Evolutionary conservation across 257 asterid genomes (phyloP).

Genomic region (Fraxinus pennsylvanica): DNA sequence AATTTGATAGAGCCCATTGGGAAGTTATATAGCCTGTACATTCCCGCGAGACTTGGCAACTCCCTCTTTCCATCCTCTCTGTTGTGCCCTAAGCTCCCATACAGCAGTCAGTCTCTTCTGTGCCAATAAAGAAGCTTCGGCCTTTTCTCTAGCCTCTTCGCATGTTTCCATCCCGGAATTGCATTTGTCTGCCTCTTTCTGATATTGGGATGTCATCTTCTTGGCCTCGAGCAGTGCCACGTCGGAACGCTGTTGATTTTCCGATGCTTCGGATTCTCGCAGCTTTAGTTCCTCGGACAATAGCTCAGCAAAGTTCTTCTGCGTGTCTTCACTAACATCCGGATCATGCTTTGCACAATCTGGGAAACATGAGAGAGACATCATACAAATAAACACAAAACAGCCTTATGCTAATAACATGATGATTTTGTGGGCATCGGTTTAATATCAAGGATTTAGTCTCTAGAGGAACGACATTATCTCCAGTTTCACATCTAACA

Average conservation of each 20-base stretch:
- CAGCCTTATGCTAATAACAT: background rate
- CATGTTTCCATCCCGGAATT: slow-evolving; percentile 55
- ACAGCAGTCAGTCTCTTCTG: slow-evolving; percentile 47
- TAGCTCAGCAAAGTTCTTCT: slow-evolving; percentile 79
- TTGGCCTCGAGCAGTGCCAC: slow-evolving; percentile 74
- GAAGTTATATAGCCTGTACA: slow-evolving; percentile 22
- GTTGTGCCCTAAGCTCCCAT: slow-evolving; percentile 89
- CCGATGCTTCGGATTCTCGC: slow-evolving; percentile 77
- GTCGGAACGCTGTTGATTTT: slow-evolving; percentile 81
- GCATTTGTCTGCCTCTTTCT: slow-evolving; percentile 64
- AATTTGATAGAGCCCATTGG: background rate
- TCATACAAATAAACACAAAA: background rate
- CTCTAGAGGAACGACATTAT: too few species aligned
- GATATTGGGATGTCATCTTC: slow-evolving; percentile 47
- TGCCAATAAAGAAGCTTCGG: slow-evolving; percentile 38
- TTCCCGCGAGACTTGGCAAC: slow-evolving; percentile 30
- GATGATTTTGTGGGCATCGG: background rate
- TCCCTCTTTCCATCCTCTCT: slow-evolving; percentile 87
- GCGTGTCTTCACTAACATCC: slow-evolving; percentile 76
- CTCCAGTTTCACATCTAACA: background rate
- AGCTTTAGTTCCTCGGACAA: slow-evolving; percentile 80
- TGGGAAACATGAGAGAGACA: slow-evolving; percentile 28
- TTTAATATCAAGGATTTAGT: background rate
- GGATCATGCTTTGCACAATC: slow-evolving; percentile 92
- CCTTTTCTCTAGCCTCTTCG: slow-evolving; percentile 59